Evolutionary conservation across 305 asterid species (phyloP).

Genomic region (Fraxinus sp.): DNA sequence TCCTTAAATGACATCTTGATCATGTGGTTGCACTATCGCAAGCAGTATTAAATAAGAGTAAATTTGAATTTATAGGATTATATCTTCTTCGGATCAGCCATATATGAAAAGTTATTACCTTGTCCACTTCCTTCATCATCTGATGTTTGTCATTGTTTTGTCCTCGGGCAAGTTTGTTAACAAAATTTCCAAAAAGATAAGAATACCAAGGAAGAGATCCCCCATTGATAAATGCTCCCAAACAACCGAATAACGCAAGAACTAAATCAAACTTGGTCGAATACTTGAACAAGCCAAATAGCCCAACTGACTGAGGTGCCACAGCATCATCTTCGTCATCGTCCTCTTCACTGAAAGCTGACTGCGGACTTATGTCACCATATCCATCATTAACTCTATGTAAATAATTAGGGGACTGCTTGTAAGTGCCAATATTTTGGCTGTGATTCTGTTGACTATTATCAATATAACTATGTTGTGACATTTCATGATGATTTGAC

Average conservation of each 20-base stretch:
- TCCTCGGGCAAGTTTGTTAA: conserved; percentile 53
- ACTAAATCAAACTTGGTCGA: conserved; percentile 59
- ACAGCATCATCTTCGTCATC: conserved; percentile 52
- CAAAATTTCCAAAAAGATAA: conserved; percentile 64
- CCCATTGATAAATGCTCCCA: conserved; percentile 80
- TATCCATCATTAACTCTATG: conserved; percentile 19
- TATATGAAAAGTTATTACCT: conserved; percentile 35
- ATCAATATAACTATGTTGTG: conserved; percentile 11
- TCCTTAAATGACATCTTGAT: background rate
- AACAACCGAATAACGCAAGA: conserved; percentile 61
- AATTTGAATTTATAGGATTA: background rate
- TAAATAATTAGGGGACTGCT: conserved; percentile 28
- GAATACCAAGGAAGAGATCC: conserved; percentile 96
- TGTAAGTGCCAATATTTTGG: conserved; percentile 16
- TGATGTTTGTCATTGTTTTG: conserved; percentile 31
- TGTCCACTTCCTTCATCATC: conserved; percentile 72
- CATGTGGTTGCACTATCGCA: background rate
- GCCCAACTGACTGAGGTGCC: conserved; percentile 46
- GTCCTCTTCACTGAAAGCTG: conserved; percentile 33
- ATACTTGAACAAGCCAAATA: conserved; percentile 70
- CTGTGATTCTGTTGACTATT: conserved; percentile 14
- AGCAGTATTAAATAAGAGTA: background rate
- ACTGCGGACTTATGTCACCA: conserved; percentile 18
- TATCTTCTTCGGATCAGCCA: background rate
- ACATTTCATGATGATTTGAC: conserved; percentile 1